Evolutionary conservation across 495 filamentous ascomycete genomes (phyloP), one percentile per base, ranked within the genome.

Genomic region (Hyaloscypha bicolor): DNA sequence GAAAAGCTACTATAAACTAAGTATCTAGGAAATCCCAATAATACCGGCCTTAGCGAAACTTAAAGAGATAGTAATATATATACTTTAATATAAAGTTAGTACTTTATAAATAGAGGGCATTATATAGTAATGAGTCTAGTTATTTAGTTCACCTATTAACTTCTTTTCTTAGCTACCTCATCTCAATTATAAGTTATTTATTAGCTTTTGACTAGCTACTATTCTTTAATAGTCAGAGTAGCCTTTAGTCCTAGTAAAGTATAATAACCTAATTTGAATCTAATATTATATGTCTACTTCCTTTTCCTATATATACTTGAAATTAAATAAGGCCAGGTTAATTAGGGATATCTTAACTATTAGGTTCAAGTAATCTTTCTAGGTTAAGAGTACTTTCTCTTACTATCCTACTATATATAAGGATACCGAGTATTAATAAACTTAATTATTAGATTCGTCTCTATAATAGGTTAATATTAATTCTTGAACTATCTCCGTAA

Each of bases 371-470:
- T 57, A 57, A 11, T 57, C 12, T 11, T 22, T 3, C 3, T 25
- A 11, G 3, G 25, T 57, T 30, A 30, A 57, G 22, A 48, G 42
- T n/a, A 48, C n/a, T 48, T 2, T n/a, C 33, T 31, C 35, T 35
- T 22, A 6, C 32, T 64, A 25, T 63, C 62, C 45, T 37, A 61
- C 32, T 11, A 2, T 29, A 39, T 9, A 1, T 59, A 45, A 6
- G 39, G 64, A 51, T 65, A 33, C 66, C 37, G 25, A 39, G 30
- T 21, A 55, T 71, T 22, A 71, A 69, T 53, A 37, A 21, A 6
- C 66, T 71, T 51, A 66, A 71, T 45, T 64, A 71, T 48, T 33
- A 53, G 29, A 71, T 71, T 60, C 1, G 57, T 59, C 66, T 55
- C 56, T 37, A 59, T 42, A 64, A 69, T 22, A 66, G 65, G 35